A percentile compares a stretch with the other conserved stretches of the same genome.
Conservation (phyloP, 2,329 filamentous ascomycete species). For the Neonectria neomacrospora region DNA sequence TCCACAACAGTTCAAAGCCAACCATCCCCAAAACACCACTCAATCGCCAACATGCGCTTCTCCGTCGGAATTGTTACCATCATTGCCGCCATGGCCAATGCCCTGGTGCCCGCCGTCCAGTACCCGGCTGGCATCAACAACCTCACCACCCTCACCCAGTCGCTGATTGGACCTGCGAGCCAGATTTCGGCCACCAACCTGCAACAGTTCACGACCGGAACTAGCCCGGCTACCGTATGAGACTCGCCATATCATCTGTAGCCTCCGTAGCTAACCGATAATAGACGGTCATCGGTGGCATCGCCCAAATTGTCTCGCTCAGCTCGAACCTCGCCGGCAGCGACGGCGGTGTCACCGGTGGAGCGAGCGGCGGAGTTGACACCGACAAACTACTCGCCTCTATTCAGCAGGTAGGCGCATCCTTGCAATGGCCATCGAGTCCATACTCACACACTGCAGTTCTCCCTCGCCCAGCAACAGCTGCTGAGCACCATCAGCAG, state of each 20-base stretch:
- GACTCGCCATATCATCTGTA: not conserved
- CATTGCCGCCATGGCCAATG: conserved; percentile 4
- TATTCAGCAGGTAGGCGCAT: not conserved
- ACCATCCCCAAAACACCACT: not conserved
- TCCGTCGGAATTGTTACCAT: conserved; percentile 6
- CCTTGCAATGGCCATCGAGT: not conserved
- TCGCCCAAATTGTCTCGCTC: not conserved
- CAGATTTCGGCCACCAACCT: not conserved
- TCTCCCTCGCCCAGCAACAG: not conserved
- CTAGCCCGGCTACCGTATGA: not conserved
- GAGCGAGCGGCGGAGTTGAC: not conserved
- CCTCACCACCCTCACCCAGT: not conserved
- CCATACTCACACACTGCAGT: not conserved
- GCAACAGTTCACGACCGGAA: not conserved
- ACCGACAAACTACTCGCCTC: not conserved
- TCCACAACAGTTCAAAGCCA: not conserved
- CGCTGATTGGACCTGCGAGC: not conserved
- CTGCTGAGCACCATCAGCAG: not conserved
- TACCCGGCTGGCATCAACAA: not conserved
- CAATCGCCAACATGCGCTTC: conserved; percentile 5
- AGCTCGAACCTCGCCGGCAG: not conserved
- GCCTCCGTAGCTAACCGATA: not conserved
- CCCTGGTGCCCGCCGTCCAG: not conserved
- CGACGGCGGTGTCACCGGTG: not conserved
- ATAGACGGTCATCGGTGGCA: not conserved